Evolutionary conservation across 257 asterid genomes (phyloP).

Genomic region (Dorcoceras hygrometricum): DNA sequence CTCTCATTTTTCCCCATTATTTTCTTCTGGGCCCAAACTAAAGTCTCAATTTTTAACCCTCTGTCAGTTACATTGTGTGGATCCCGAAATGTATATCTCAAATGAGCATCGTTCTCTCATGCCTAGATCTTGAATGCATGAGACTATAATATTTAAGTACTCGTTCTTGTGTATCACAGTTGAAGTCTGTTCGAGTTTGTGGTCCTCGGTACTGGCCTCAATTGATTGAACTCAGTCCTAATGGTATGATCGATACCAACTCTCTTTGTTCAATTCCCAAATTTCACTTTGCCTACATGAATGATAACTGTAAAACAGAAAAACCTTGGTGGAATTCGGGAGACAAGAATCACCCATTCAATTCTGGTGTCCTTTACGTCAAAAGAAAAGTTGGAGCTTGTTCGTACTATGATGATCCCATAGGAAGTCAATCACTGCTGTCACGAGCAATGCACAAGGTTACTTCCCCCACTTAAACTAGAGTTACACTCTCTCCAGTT

Average conservation of each 20-base stretch:
- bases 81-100: not conserved
- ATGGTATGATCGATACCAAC: slow-evolving; percentile 45
- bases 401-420: slow-evolving; percentile 93
- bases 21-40: not conserved
- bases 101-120: slow-evolving; percentile 7
- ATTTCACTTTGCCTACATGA: slow-evolving; percentile 19
- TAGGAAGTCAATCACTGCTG: slow-evolving; percentile 88
- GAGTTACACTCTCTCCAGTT: slow-evolving; percentile 15
- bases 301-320: slow-evolving; percentile 46
- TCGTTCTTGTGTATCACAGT: slow-evolving; percentile 45
- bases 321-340: slow-evolving; percentile 93
- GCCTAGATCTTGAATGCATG: slow-evolving; percentile 14
- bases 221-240: slow-evolving; percentile 73
- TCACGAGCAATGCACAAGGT: slow-evolving; percentile 98
- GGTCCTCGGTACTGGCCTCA: slow-evolving; percentile 99
- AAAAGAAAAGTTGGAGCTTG: slow-evolving; percentile 96
- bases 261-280: slow-evolving; percentile 18
- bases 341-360: slow-evolving; percentile 75
- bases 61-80: not conserved
- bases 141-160: slow-evolving; percentile 16
- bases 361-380: slow-evolving; percentile 81
- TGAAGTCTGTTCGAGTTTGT: slow-evolving; percentile 90
- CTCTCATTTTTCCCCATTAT: not conserved
- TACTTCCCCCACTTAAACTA: slow-evolving; percentile 20
- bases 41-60: not conserved